These are phyloP conservation scores for Cercospora brassicicola DNA, from an alignment of 2,329 filamentous ascomycete genomes.

Conservation along the genomic window DNA sequence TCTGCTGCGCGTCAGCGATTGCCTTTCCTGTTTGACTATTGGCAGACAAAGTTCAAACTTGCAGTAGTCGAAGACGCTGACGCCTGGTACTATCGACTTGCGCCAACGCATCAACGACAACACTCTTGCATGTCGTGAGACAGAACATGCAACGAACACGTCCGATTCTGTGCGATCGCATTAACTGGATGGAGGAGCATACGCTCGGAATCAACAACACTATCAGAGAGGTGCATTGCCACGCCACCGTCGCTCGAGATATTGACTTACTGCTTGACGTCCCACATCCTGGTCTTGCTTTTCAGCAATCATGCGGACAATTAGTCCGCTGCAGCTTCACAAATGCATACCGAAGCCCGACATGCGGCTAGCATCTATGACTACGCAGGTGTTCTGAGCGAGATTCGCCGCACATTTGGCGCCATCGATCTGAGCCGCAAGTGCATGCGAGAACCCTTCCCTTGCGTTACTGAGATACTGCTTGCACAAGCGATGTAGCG, in stretches of 20 bases:
- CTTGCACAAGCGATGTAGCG: background rate
- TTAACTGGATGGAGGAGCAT: background rate
- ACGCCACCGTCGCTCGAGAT: background rate
- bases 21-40: background rate
- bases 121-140: background rate
- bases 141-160: background rate
- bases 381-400: background rate
- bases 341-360: background rate
- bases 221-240: background rate
- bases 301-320: background rate
- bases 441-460: background rate
- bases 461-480: background rate
- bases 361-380: background rate
- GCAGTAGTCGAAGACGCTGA: background rate
- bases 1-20: background rate
- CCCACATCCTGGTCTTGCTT: background rate
- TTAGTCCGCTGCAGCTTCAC: background rate
- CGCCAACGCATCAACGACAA: conserved; percentile 1
- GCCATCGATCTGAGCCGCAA: background rate
- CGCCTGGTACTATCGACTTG: background rate
- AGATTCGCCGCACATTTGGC: background rate
- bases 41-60: background rate
- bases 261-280: background rate
- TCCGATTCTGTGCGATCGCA: background rate
- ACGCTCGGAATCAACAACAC: background rate